Base-by-base conservation (phyloP, 2,329 filamentous ascomycete genomes). In the Apiospora rasikravindrae region DNA sequence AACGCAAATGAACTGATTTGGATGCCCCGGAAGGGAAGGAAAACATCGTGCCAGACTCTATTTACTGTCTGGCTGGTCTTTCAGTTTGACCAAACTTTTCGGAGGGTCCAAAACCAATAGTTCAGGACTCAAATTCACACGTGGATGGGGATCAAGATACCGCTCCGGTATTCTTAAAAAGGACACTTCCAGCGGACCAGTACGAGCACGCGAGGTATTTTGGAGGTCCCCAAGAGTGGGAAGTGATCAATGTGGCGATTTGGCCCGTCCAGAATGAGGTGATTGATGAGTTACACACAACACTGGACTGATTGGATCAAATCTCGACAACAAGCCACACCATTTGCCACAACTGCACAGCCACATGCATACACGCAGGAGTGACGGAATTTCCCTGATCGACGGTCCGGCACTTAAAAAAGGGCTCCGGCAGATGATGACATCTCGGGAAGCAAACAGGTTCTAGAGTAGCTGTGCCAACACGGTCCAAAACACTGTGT, bases 321-420 rank as follows among this genome's bases (percentile, higher is more conserved):
- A 40, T 61, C 53, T 37, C 29, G 29, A 64, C 5, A 40, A 24
- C 33, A 64, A 37, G 57, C 57, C 33, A 64, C 57, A 64, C 8
- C 7, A 40, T 64, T 64, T n/a, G 57, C 57, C 57, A 64, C 57
- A 40, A 1, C 1, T 24, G 19, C 57, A 64, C 57, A 64, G 57
- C 57, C 57, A 40, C 57, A n/a, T 24, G 33, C 57, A 40, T 33
- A 40, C 57, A 64, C 2, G 29, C 29, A 5, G 33, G 57, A 8
- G 33, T 64, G 57, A 64, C 57, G 57, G 57, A 64, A 64, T 64
- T 64, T 64, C 24, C 29, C 57, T 64, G 57, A 40, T 64, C 57
- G 33, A 40, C 33, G 7, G 4, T n/a, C 57, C 57, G 57, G 57
- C 33, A 37, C 19, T 40, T 64, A 64, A 64, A 33, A 40, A 40